A percentile compares a stretch with the other conserved stretches of the same genome.
Evolutionary conservation across 208 protist species (phyloP).

Genomic region (Leishmania guyanensis): DNA sequence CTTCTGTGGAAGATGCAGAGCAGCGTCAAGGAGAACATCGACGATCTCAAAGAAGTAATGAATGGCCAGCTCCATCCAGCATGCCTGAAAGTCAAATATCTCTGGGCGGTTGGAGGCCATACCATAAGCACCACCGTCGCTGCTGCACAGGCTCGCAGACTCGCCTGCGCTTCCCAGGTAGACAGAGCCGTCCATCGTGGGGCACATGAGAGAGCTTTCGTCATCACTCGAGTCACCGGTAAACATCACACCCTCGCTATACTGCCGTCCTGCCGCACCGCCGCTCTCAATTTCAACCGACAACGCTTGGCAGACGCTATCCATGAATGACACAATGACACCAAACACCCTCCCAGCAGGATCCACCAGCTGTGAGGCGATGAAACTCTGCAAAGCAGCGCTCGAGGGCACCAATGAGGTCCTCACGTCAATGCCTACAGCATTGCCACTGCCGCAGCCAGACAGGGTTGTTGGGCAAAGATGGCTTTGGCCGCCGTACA

Average conservation of each 20-base stretch:
- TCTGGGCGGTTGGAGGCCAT: constrained; percentile 16
- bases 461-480: background rate
- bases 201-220: constrained; percentile 11
- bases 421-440: background rate
- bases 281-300: constrained; percentile 30
- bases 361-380: constrained; percentile 27
- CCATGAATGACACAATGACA: constrained; percentile 34
- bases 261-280: constrained; percentile 20
- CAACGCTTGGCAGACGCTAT: constrained; percentile 28
- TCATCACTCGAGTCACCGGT: constrained; percentile 24
- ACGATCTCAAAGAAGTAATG: constrained; percentile 68
- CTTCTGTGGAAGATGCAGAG: constrained; percentile 39
- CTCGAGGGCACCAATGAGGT: constrained; percentile 1
- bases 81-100: constrained; percentile 19
- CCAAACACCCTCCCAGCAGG: constrained; percentile 26
- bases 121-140: constrained; percentile 10
- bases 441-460: constrained; percentile 5
- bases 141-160: constrained; percentile 9
- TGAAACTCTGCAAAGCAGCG: constrained; percentile 21
- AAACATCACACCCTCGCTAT: constrained; percentile 28
- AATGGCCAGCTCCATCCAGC: constrained; percentile 57
- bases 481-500: constrained; percentile 26
- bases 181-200: constrained; percentile 11
- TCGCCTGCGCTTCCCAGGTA: constrained; percentile 14
- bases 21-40: constrained; percentile 49